Evolutionary conservation across 805 yeast genomes (phyloP).

Genomic region (Metschnikowia picachoensis): DNA sequence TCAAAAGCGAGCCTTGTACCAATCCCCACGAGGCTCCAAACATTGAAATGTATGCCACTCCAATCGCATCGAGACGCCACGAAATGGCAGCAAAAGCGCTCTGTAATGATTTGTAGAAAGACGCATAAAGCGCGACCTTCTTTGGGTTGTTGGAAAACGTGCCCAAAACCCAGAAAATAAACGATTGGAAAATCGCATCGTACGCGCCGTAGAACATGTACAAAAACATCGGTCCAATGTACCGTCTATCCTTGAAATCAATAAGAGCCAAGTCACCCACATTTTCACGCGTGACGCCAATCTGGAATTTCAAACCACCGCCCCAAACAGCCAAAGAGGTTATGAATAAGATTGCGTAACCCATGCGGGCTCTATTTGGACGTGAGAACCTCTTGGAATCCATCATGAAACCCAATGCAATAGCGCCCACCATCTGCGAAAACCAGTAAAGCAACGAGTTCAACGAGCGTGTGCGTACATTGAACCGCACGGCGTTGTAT

Average conservation of each 20-base stretch:
- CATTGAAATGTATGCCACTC: slow-evolving; percentile 34
- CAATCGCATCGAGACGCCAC: slow-evolving; percentile 52
- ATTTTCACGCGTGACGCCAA: slow-evolving; percentile 36
- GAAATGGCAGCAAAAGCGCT: slow-evolving; percentile 61
- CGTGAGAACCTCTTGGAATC: slow-evolving; percentile 43
- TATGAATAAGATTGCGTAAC: slow-evolving; percentile 38
- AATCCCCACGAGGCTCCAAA: slow-evolving; percentile 54
- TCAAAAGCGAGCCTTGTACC: slow-evolving; percentile 42
- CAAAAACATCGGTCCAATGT: slow-evolving; percentile 58
- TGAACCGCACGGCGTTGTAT: slow-evolving; percentile 52
- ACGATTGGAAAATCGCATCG: slow-evolving; percentile 61
- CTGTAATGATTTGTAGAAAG: slow-evolving; percentile 61
- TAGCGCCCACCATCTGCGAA: slow-evolving; percentile 57
- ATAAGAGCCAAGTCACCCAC: slow-evolving; percentile 27
- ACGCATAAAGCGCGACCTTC: slow-evolving; percentile 53
- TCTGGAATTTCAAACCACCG: slow-evolving; percentile 51
- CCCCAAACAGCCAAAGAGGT: slow-evolving; percentile 53
- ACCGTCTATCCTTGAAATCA: slow-evolving; percentile 45
- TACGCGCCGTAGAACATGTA: slow-evolving; percentile 59
- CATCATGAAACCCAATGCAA: slow-evolving; percentile 43
- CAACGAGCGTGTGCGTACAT: slow-evolving; percentile 56
- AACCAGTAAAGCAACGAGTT: slow-evolving; percentile 61
- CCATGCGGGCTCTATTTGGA: slow-evolving; percentile 44
- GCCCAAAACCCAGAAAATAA: slow-evolving; percentile 56
- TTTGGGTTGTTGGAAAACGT: slow-evolving; percentile 55